These are phyloP conservation scores for Suillus brevipes DNA, from an alignment of 768 basidiomycete species.

Conservation along the genomic window DNA sequence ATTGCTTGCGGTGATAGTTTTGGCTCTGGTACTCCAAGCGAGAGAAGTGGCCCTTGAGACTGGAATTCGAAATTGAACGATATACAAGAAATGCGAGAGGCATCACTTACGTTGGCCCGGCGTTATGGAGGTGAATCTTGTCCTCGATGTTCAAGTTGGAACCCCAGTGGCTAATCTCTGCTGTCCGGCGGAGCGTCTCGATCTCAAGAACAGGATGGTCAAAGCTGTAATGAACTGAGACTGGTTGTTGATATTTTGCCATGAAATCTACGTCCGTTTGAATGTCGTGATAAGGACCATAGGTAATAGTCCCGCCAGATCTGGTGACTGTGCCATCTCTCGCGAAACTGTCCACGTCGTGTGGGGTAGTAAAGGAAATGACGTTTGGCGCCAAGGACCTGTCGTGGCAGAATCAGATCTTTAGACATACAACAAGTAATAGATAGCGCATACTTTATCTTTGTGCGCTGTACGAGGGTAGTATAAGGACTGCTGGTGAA, in stretches of 20 bases:
- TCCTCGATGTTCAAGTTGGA: conserved; percentile 93
- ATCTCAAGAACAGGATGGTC: conserved; percentile 83
- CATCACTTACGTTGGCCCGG: conserved; percentile 77
- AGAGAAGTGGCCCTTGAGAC: conserved; percentile 94
- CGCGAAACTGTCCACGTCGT: conserved; percentile 58
- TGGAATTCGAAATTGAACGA: conserved; percentile 33
- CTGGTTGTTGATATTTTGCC: conserved; percentile 57
- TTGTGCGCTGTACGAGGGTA: conserved; percentile 81
- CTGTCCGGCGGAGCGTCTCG: conserved; percentile 66
- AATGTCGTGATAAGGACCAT: conserved; percentile 83
- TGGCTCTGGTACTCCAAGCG: conserved; percentile 85
- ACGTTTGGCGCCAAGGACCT: conserved; percentile 76
- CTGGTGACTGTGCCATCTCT: conserved; percentile 64
- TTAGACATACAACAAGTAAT: conserved; percentile 3
- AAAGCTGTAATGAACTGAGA: conserved; percentile 78
- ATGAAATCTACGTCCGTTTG: conserved; percentile 66
- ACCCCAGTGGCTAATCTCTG: conserved; percentile 98
- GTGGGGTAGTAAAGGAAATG: conserved; percentile 69
- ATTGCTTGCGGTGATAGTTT: conserved; percentile 62
- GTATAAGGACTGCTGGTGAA: conserved; percentile 84
- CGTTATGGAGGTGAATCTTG: conserved; percentile 81
- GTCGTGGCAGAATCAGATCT: conserved; percentile 6
- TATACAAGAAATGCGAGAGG: not conserved
- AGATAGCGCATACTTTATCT: conserved; percentile 65
- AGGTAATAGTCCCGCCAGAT: conserved; percentile 79